phyloP scores from a whole-genome alignment of 768 basidiomycete genomes.

The Naganishia antarctica region DNA sequence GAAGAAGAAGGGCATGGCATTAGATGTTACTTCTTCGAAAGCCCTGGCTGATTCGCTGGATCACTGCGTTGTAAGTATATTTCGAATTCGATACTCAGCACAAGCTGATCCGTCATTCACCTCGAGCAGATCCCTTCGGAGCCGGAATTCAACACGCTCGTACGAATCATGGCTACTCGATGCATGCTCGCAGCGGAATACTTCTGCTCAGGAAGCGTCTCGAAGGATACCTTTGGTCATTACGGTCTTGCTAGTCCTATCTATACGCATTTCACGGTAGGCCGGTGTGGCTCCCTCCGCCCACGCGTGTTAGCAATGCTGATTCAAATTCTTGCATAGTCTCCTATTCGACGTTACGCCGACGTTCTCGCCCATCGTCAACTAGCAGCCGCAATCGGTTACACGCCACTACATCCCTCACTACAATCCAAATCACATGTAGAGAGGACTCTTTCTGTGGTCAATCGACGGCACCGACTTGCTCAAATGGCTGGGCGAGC shows the following conservation, averaged over 20 bases:
- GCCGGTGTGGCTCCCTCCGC: slow-evolving; percentile 13
- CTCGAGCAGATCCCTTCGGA: slow-evolving; percentile 66
- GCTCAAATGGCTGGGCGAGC: slow-evolving; percentile 97
- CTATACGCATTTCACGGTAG: slow-evolving; percentile 87
- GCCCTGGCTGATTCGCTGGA: slow-evolving; percentile 85
- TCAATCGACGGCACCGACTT: slow-evolving; percentile 88
- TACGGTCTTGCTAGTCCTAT: slow-evolving; percentile 96
- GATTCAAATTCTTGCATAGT: slow-evolving; percentile 45
- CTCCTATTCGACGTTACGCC: slow-evolving; percentile 92
- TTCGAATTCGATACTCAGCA: neutral
- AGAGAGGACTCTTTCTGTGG: slow-evolving; percentile 74
- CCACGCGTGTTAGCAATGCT: neutral
- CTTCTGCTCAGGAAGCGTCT: slow-evolving; percentile 91
- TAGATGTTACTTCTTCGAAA: slow-evolving; percentile 87
- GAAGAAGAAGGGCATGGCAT: slow-evolving; percentile 72
- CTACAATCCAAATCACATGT: slow-evolving; percentile 84
- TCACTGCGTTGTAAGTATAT: slow-evolving; percentile 65
- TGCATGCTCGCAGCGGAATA: slow-evolving; percentile 99
- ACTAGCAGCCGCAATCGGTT: slow-evolving; percentile 80
- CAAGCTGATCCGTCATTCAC: slow-evolving; percentile 16
- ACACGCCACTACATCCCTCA: slow-evolving; percentile 73
- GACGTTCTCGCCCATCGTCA: slow-evolving; percentile 94
- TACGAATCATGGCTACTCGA: slow-evolving; percentile 96
- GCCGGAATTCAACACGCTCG: slow-evolving; percentile 92
- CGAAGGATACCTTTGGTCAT: slow-evolving; percentile 86